Base-by-base conservation (phyloP, 306 rosid genomes). In the cucumber (Cucumis sativus) region DNA sequence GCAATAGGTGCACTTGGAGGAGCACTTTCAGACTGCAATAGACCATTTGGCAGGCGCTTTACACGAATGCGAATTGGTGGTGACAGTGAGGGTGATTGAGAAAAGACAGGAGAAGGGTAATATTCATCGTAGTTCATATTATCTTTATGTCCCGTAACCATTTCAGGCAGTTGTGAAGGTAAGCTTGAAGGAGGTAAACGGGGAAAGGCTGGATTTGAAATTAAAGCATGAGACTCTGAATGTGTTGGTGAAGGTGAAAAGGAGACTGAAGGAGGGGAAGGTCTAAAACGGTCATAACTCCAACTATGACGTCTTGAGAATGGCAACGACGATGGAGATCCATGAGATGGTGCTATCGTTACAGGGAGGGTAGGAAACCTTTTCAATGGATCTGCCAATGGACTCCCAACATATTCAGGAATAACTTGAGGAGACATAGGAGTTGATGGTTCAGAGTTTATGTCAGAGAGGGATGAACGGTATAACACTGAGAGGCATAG, bases 381-480 rank as follows among this genome's bases (percentile, higher is more conserved):
- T 84, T 76, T 89, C 40, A 86, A 83, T 0, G 92, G 97, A 60
- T 90, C 91, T 18, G 91, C 84, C 84, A 89, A 80, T 56, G 97
- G 96, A 86, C 97, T 92, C 77, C 96, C 95, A 54, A 90, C 89
- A 86, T 94, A 94, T 81, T 94, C 91, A 21, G 86, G 74, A 82
- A 94, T 91, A 78, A 94, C 85, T 84, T 77, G 96, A 2, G 97
- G 89, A 41, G 91, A 86, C 80, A 91, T 67, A 20, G 96, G 85
- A 73, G 95, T 83, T 59, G 92, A 86, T 40, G 90, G 79, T 63
- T 94, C 91, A 43, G 89, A 81, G 84, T 82, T 88, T 47, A 88
- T 80, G 70, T 85, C 87, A 7, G 85, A 81, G 56, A 86, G 79
- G 35, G 83, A 84, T 7, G 93, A 87, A 28, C 86, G 79, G 85